phyloP scores from a whole-genome alignment of 768 basidiomycete genomes.

The Leccinellum luteum region DNA sequence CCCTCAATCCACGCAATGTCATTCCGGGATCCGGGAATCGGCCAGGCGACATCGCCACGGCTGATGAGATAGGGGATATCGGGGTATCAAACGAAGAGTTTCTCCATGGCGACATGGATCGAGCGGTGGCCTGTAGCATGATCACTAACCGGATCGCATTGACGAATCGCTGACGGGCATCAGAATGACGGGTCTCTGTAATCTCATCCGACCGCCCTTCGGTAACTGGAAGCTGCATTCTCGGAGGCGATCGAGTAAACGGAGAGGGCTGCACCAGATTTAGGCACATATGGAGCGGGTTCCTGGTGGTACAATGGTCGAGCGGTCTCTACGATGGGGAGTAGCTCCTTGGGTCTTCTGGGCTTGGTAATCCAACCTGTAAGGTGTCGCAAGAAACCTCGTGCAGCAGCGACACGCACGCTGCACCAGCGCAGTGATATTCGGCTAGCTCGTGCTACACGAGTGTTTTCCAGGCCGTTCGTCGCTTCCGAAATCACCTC shows the following conservation, averaged over 20 bases:
- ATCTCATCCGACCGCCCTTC: constrained; percentile 29
- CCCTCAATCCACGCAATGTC: constrained; percentile 38
- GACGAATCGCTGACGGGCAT: constrained; percentile 37
- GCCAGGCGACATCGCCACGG: constrained; percentile 26
- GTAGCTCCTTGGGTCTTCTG: constrained; percentile 17
- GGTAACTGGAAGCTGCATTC: constrained; percentile 23
- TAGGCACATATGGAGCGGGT: constrained; percentile 14
- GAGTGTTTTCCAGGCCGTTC: constrained; percentile 26
- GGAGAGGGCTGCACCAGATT: constrained; percentile 24
- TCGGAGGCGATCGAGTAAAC: constrained; percentile 24
- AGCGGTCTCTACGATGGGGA: constrained; percentile 20
- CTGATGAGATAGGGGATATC: constrained; percentile 19
- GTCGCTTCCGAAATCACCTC: constrained; percentile 37
- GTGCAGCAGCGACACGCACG: constrained; percentile 16
- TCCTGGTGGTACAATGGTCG: constrained; percentile 21
- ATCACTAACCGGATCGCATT: constrained; percentile 46
- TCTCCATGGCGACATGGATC: constrained; percentile 1
- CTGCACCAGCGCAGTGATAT: constrained; percentile 27
- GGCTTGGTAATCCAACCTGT: constrained; percentile 22
- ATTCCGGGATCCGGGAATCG: constrained; percentile 33
- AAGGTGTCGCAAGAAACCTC: constrained; percentile 24
- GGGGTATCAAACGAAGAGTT: constrained; percentile 30
- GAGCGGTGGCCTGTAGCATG: constrained; percentile 38
- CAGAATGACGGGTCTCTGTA: constrained; percentile 22
- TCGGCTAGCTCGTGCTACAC: constrained; percentile 21